These are phyloP conservation scores for Didymella pomorum DNA, from an alignment of 2,329 filamentous ascomycete species.

Conservation along the genomic window DNA sequence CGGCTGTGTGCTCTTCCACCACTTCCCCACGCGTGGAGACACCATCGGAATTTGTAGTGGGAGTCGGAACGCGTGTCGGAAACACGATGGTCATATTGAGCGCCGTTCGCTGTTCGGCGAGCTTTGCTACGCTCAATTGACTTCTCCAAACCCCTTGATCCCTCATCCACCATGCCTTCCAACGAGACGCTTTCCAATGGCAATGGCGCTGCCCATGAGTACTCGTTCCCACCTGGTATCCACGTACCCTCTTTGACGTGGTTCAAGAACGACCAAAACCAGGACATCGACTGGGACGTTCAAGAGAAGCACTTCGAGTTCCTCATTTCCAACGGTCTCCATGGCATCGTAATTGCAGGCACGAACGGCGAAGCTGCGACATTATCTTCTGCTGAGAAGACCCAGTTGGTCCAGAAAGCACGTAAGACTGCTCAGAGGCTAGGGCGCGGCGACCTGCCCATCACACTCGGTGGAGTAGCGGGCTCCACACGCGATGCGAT, in stretches of 20 bases:
- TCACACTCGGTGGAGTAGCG: conserved; percentile 54
- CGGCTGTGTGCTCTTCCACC: conserved; percentile 8
- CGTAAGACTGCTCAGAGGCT: conserved; percentile 49
- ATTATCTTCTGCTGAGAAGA: conserved; percentile 52
- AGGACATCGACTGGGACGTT: conserved; percentile 65
- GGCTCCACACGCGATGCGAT: conserved; percentile 54
- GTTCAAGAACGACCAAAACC: conserved; percentile 58
- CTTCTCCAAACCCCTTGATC: neutral
- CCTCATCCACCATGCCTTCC: conserved; percentile 37
- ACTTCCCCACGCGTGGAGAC: conserved; percentile 20
- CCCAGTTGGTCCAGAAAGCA: conserved; percentile 50
- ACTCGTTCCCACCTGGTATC: conserved; percentile 60
- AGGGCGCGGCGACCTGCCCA: conserved; percentile 47
- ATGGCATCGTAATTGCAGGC: conserved; percentile 58
- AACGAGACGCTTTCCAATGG: conserved; percentile 37
- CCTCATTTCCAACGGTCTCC: conserved; percentile 61
- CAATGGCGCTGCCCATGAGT: conserved; percentile 38
- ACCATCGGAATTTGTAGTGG: conserved; percentile 27
- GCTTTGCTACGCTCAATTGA: neutral
- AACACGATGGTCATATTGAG: conserved; percentile 28
- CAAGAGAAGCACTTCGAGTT: conserved; percentile 64
- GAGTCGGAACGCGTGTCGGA: conserved; percentile 32
- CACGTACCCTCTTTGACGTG: conserved; percentile 66
- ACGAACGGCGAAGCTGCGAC: conserved; percentile 58
- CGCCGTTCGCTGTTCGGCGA: conserved; percentile 18